phyloP scores from a whole-genome alignment of 192 early-diverging fungal species.

The Coemansia javaensis region DNA sequence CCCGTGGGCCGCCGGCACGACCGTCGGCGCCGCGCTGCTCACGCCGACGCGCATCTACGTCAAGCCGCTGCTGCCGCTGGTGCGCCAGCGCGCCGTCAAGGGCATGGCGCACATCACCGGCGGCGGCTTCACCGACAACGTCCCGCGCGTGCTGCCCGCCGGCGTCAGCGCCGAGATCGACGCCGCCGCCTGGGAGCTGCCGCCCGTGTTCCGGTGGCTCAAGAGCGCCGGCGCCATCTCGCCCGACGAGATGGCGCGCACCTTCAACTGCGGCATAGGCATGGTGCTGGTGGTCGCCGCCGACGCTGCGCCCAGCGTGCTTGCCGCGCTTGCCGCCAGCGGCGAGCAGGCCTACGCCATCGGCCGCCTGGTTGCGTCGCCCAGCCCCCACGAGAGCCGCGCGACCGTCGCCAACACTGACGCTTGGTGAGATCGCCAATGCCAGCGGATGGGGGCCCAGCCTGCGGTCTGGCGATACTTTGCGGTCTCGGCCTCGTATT shows the following conservation, averaged over 20 bases:
- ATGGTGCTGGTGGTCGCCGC: constrained; percentile 86
- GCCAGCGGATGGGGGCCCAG: no score
- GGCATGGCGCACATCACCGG: constrained; percentile 98
- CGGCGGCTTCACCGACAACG: constrained; percentile 97
- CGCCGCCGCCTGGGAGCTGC: constrained; percentile 73
- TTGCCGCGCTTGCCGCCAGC: constrained; percentile 52
- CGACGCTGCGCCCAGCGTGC: constrained; percentile 59
- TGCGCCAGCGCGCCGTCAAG: constrained; percentile 74
- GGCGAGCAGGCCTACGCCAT: constrained; percentile 70
- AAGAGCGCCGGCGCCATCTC: constrained; percentile 64
- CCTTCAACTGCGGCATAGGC: constrained; percentile 99
- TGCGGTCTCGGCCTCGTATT: no score
- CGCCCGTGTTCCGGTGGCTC: constrained; percentile 94
- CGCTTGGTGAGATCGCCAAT: constrained; percentile 16
- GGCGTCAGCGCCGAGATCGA: constrained; percentile 79
- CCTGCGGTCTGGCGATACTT: no score
- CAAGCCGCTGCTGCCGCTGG: constrained; percentile 78
- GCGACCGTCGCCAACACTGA: constrained; percentile 26
- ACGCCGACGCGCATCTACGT: constrained; percentile 96
- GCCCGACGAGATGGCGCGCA: constrained; percentile 86
- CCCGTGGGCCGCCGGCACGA: constrained; percentile 57
- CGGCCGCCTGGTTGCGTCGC: constrained; percentile 52
- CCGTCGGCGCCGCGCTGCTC: constrained; percentile 82
- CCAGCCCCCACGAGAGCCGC: neutral
- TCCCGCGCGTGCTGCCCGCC: constrained; percentile 90